phyloP scores from a whole-genome alignment of 2,329 filamentous ascomycete species.

The Emmonsia crescens region DNA sequence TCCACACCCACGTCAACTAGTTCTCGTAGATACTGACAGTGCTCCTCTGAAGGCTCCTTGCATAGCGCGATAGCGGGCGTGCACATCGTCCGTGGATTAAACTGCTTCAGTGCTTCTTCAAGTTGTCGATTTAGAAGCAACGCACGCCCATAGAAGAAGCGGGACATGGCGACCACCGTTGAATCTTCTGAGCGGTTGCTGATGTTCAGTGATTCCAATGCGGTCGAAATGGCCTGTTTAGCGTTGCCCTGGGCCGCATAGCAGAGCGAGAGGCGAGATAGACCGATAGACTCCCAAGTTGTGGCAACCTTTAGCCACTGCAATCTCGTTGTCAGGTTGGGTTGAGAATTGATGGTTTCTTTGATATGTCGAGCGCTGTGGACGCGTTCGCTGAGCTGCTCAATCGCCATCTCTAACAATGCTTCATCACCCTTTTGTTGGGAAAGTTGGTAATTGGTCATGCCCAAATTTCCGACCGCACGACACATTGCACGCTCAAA shows the following conservation, averaged over 20 bases:
- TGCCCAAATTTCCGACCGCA: neutral
- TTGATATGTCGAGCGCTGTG: neutral
- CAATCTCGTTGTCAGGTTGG: neutral
- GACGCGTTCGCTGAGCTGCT: neutral
- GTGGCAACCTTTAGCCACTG: neutral
- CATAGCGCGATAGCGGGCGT: neutral
- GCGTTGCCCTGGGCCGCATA: neutral
- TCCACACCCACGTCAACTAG: neutral
- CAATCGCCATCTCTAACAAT: neutral
- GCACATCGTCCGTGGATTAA: neutral
- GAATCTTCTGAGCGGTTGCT: neutral
- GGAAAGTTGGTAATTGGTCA: neutral
- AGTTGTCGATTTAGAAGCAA: neutral
- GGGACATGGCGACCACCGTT: neutral
- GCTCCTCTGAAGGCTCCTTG: neutral
- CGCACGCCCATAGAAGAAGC: neutral
- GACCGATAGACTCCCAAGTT: neutral
- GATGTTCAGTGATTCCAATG: neutral
- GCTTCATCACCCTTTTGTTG: neutral
- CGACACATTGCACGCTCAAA: neutral
- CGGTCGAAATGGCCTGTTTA: neutral
- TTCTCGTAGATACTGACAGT: neutral
- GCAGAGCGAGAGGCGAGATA: neutral
- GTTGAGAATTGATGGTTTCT: neutral
- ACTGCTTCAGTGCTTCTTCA: neutral